These are phyloP conservation scores for Boletus mariae DNA, from an alignment of 1,284 basidiomycete genomes.

Conservation along the genomic window DNA sequence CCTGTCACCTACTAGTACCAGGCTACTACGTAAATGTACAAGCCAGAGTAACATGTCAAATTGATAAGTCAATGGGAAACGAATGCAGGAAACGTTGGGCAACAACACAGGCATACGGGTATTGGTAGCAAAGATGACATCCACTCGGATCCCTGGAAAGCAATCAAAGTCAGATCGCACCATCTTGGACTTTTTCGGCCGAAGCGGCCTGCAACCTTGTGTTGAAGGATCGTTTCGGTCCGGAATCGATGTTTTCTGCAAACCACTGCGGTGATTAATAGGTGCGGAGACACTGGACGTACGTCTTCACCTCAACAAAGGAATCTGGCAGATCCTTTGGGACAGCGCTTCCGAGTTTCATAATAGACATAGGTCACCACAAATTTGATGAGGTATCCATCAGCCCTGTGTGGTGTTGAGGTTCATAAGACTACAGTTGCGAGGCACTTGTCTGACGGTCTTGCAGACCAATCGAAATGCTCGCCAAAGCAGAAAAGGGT, in stretches of 20 bases:
- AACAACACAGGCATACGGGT: background rate
- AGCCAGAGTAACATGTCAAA: background rate
- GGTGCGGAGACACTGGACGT: background rate
- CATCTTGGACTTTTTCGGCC: background rate
- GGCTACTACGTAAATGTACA: background rate
- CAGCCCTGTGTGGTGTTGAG: conserved; percentile 37
- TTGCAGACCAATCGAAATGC: background rate
- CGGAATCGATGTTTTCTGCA: conserved; percentile 8
- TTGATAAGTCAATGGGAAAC: background rate
- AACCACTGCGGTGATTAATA: conserved; percentile 1
- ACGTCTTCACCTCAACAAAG: conserved; percentile 37
- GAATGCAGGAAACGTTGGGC: too few species aligned
- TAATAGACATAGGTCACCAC: conserved; percentile 69
- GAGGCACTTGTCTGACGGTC: conserved; percentile 1
- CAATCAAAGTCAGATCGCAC: background rate
- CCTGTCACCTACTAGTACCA: background rate
- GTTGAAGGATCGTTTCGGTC: background rate
- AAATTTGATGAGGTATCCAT: conserved; percentile 62
- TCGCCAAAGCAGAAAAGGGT: background rate
- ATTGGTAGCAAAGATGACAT: background rate
- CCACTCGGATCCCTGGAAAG: background rate
- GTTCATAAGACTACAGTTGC: background rate
- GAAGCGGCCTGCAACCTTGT: background rate
- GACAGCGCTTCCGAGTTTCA: conserved; percentile 63
- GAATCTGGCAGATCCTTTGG: conserved; percentile 64